Percentiles rank a stretch among this genome's conserved stretches.
phyloP scores from a whole-genome alignment of 495 filamentous ascomycete species.

The Penicillium pulvis region DNA sequence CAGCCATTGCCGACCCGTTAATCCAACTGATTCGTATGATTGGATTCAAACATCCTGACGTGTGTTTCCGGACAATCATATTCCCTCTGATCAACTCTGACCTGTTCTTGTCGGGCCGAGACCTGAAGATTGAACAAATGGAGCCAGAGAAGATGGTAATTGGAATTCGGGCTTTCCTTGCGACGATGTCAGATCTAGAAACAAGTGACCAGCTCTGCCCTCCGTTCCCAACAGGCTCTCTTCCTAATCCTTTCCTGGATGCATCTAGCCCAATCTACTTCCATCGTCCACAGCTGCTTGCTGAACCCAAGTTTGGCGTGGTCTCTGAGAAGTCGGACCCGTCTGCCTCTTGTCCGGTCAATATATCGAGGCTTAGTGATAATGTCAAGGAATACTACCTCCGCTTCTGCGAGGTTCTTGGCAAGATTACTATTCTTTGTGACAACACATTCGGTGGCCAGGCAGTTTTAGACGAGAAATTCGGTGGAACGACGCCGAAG shows the following conservation, averaged over 20 bases:
- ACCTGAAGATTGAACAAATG: slow-evolving; percentile 86
- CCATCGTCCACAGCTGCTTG: slow-evolving; percentile 42
- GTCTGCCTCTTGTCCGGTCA: slow-evolving; percentile 65
- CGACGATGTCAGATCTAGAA: slow-evolving; percentile 92
- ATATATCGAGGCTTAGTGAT: slow-evolving; percentile 69
- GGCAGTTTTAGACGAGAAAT: slow-evolving; percentile 92
- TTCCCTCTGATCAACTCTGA: slow-evolving; percentile 96
- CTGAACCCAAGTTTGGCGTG: slow-evolving; percentile 36
- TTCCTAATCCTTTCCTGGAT: slow-evolving; percentile 48
- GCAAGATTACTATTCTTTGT: slow-evolving; percentile 93
- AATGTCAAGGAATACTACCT: slow-evolving; percentile 80
- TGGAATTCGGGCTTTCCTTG: slow-evolving; percentile 88
- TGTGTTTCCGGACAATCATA: slow-evolving; percentile 87
- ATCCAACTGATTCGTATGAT: slow-evolving; percentile 95
- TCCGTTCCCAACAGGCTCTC: slow-evolving; percentile 68
- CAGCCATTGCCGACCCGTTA: slow-evolving; percentile 79
- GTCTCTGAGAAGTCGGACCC: slow-evolving; percentile 38
- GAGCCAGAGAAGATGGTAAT: slow-evolving; percentile 96
- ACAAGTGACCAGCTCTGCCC: slow-evolving; percentile 76
- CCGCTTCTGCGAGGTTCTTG: slow-evolving; percentile 90
- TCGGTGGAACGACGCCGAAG: slow-evolving; percentile 80
- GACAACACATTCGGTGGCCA: slow-evolving; percentile 97
- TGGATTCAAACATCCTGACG: slow-evolving; percentile 88
- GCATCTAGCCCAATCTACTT: slow-evolving; percentile 35
- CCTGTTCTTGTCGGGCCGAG: slow-evolving; percentile 70